These are phyloP conservation scores for Triticum urartu DNA, from an alignment of 176 grass and related monocot species.

Conservation along the genomic window DNA sequence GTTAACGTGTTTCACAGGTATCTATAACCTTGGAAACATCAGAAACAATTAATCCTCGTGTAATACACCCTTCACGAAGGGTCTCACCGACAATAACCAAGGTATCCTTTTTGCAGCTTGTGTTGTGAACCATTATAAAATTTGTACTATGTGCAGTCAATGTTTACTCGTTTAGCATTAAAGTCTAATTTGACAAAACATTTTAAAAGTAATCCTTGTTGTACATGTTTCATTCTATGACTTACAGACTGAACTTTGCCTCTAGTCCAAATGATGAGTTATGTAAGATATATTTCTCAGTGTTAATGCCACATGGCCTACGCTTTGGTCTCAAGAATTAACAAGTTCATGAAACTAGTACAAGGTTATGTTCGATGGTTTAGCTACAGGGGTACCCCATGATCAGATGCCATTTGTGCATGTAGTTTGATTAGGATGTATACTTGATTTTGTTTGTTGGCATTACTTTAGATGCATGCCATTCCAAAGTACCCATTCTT, in stretches of 20 bases:
- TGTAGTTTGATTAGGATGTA: neutral
- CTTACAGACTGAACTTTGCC: slow-evolving; percentile 5
- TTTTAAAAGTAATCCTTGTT: neutral
- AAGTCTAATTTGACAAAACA: neutral
- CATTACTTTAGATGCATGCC: neutral
- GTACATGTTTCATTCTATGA: neutral
- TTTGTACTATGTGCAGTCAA: neutral
- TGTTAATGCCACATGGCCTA: slow-evolving; percentile 4
- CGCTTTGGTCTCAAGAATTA: neutral
- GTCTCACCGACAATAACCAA: slow-evolving; percentile 86
- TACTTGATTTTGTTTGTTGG: neutral
- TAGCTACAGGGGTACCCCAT: slow-evolving; percentile 19
- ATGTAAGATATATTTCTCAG: neutral
- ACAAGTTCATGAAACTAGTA: slow-evolving; percentile 1
- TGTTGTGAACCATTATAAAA: slow-evolving; percentile 25
- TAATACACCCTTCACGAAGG: slow-evolving; percentile 94
- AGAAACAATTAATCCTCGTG: slow-evolving; percentile 77
- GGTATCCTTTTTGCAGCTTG: slow-evolving; percentile 46
- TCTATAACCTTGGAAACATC: slow-evolving; percentile 87
- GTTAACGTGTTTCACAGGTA: slow-evolving; percentile 47
- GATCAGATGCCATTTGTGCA: neutral
- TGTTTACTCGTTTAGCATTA: slow-evolving; percentile 8
- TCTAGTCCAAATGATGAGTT: slow-evolving; percentile 24
- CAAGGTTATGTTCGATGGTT: slow-evolving; percentile 4
- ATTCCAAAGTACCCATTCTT: neutral